Evolutionary conservation across 129 eudicot genomes (phyloP).

Genomic region (Tanacetum coccineum): DNA sequence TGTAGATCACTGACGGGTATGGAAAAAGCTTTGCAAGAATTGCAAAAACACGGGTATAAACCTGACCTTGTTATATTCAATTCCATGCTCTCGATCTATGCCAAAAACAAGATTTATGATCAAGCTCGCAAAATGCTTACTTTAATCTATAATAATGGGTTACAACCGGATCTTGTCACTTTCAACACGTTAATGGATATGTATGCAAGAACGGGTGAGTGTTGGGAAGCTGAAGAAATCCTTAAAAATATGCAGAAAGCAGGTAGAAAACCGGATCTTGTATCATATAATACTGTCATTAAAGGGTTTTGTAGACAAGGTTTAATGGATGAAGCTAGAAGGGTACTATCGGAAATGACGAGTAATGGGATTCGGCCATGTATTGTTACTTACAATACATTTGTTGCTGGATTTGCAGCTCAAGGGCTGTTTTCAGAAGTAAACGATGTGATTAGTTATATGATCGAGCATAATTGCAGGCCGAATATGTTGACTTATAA

Average conservation of each 20-base stretch:
- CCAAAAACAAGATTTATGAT: slow-evolving; percentile 70
- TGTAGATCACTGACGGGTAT: slow-evolving; percentile 65
- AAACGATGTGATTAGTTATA: slow-evolving; percentile 74
- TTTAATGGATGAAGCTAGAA: slow-evolving; percentile 89
- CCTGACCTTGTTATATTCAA: slow-evolving; percentile 78
- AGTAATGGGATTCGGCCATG: slow-evolving; percentile 76
- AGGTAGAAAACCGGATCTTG: slow-evolving; percentile 80
- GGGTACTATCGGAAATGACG: slow-evolving; percentile 80
- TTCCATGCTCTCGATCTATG: slow-evolving; percentile 78
- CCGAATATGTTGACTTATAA: slow-evolving; percentile 90
- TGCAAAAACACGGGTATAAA: slow-evolving; percentile 65
- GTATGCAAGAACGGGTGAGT: slow-evolving; percentile 84
- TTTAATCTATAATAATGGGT: slow-evolving; percentile 55
- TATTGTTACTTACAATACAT: slow-evolving; percentile 83
- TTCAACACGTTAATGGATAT: slow-evolving; percentile 89
- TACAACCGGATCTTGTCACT: slow-evolving; percentile 88
- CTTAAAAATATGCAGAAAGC: slow-evolving; percentile 48
- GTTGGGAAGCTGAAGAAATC: slow-evolving; percentile 94
- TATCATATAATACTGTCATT: slow-evolving; percentile 90
- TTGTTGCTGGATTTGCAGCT: slow-evolving; percentile 83
- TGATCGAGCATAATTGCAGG: slow-evolving; percentile 76
- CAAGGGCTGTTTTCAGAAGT: slow-evolving; percentile 72
- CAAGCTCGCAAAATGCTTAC: slow-evolving; percentile 63
- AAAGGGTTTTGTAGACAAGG: slow-evolving; percentile 94
- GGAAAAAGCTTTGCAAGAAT: slow-evolving; percentile 81